Conservation (phyloP, 169 alveolate species). For the Cryptosporidium felis region DNA sequence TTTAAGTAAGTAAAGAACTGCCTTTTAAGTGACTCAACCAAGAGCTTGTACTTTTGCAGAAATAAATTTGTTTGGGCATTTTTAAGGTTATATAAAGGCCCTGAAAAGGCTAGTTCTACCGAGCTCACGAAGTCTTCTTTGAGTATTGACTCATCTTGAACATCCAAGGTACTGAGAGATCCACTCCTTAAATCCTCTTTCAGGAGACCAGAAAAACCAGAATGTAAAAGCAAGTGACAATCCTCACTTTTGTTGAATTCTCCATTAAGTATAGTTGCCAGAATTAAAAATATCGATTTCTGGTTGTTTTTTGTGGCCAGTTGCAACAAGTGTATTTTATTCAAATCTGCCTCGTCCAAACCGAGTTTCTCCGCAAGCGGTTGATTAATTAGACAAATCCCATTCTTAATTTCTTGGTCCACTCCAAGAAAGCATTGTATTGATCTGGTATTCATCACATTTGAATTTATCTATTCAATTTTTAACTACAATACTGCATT, state of each 20-base stretch:
- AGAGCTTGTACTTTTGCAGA: not conserved
- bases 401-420: no score
- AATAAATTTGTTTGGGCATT: not conserved
- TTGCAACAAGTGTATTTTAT: not conserved
- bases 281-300: not conserved
- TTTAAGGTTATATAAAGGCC: not conserved
- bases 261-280: no score
- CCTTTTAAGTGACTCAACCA: constrained; percentile 19
- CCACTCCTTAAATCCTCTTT: no score
- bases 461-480: no score
- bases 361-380: not conserved
- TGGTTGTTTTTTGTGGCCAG: not conserved
- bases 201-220: no score
- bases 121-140: not conserved
- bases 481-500: no score
- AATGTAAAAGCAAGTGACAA: no score
- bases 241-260: no score
- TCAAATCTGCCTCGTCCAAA: not conserved
- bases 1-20: constrained; percentile 5
- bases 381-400: not conserved
- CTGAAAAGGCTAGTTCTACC: not conserved
- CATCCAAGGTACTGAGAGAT: no score
- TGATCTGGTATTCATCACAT: no score
- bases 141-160: no score
- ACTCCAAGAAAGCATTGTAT: no score